Conservation (phyloP, 2,329 filamentous ascomycete genomes). For the Fusarium chaquense region DNA sequence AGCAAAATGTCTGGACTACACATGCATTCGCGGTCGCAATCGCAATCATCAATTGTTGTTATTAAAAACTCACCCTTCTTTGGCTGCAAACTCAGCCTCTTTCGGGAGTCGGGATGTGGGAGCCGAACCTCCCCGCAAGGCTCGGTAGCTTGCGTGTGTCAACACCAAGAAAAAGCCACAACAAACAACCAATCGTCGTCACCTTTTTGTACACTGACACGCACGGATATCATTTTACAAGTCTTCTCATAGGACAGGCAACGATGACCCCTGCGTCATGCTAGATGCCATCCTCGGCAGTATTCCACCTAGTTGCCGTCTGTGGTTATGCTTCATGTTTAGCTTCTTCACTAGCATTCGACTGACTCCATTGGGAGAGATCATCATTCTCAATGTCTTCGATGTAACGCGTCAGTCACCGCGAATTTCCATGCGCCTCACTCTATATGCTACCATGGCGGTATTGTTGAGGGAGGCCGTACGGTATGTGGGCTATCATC, state of each 20-base stretch:
- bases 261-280: constrained; percentile 1
- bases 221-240: constrained; percentile 2
- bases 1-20: not conserved
- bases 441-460: not conserved
- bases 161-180: not conserved
- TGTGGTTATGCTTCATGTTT: constrained; percentile 25
- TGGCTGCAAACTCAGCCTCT: not conserved
- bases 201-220: not conserved
- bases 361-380: not conserved
- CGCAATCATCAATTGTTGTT: not conserved
- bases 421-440: constrained; percentile 4
- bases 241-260: constrained; percentile 8
- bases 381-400: not conserved
- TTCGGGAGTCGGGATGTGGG: constrained; percentile 25
- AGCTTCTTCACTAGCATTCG: not conserved
- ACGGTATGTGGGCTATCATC: constrained; percentile 16
- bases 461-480: not conserved
- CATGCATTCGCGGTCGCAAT: not conserved
- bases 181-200: constrained; percentile 9
- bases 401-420: constrained; percentile 28
- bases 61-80: not conserved
- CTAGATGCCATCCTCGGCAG: constrained; percentile 9
- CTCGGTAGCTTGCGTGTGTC: constrained; percentile 5
- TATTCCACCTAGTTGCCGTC: constrained; percentile 11
- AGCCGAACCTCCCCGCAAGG: constrained; percentile 9